Base-by-base conservation (phyloP, 2,329 filamentous ascomycete genomes). In the Cercospora sp. region DNA sequence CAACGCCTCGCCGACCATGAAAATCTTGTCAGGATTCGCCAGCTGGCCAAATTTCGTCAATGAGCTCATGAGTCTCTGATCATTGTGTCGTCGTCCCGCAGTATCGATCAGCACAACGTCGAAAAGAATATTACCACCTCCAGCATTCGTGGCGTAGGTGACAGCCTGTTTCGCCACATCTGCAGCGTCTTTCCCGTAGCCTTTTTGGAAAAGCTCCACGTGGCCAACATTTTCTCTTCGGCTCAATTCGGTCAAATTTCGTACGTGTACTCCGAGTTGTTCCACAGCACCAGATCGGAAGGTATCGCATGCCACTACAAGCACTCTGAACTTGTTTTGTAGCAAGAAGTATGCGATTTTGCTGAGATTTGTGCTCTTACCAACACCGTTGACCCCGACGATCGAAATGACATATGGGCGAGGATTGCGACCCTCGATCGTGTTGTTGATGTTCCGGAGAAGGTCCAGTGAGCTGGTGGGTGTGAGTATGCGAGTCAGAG, bases 261-360 rank as follows among this genome's bases (percentile, higher is more conserved):
- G 90, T 31, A 97, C 95, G 78, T 99, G 95, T 4, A 98, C 95
- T 65, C 93, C 92, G 10, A 99, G 87, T 81, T 99, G 95, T 83
- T 99, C 95, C 63, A 99, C 96, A 45, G 95, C 95, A 36, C 95
- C 95, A 9, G 93, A 97, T 73, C 95, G 91, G 86, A 99, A 99
- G 2, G 95, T 99, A 79, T 99, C 94, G 74, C 92, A 95, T 9
- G 95, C 94, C 13, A 93, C 94, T 73, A 99, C 92, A 66, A 99
- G 87, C 16, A 99, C 93, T 77, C 91, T 91, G 84, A 97, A 96
- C 79, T 96, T 94, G 84, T 99, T 99, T 80, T 99, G 94, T 33
- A 99, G 85, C 42, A 99, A 85, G 83, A 99, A 99, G 82, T 95
- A 99, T 80, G 94, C 97, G 73, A 99, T 97, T 81, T 99, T 99